Percentiles rank a stretch among this genome's conserved stretches.
Evolutionary conservation across 495 filamentous ascomycete species (phyloP).

Genomic region (Neurospora sp.): DNA sequence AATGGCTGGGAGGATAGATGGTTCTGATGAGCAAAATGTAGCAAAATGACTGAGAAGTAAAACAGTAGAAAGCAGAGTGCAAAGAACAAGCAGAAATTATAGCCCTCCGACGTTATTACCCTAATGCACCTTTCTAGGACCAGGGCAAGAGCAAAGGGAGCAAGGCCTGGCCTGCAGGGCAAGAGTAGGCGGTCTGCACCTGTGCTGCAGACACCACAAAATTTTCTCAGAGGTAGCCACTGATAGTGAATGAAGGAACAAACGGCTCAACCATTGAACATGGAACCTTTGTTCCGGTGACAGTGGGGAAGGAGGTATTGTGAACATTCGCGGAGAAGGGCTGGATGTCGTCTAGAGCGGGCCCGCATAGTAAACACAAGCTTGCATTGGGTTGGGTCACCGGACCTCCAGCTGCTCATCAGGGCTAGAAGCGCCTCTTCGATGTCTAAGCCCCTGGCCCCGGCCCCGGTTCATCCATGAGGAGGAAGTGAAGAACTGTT

Average conservation of each 20-base stretch:
- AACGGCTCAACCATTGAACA: not conserved
- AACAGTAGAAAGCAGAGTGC: not conserved
- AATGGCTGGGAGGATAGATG: not conserved
- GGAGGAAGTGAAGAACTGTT: not conserved
- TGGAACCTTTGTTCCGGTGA: not conserved
- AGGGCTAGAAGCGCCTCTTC: not conserved
- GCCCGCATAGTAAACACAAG: not conserved
- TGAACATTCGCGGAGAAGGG: too few species aligned
- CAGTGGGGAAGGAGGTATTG: too few species aligned
- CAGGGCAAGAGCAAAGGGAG: not conserved
- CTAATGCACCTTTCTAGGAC: not conserved
- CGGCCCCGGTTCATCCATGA: not conserved
- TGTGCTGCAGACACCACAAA: not conserved
- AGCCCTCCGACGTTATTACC: not conserved
- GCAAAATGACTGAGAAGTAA: not conserved
- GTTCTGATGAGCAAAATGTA: not conserved
- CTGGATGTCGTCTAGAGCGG: not conserved
- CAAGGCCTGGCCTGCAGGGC: not conserved
- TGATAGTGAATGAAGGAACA: not conserved
- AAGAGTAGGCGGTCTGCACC: not conserved
- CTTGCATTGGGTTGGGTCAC: not conserved
- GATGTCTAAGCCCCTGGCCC: not conserved
- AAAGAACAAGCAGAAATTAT: not conserved
- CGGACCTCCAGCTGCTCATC: not conserved
- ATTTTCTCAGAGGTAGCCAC: not conserved